phyloP scores from a whole-genome alignment of 495 filamentous ascomycete species.

The Astrothelium subdiscretum region DNA sequence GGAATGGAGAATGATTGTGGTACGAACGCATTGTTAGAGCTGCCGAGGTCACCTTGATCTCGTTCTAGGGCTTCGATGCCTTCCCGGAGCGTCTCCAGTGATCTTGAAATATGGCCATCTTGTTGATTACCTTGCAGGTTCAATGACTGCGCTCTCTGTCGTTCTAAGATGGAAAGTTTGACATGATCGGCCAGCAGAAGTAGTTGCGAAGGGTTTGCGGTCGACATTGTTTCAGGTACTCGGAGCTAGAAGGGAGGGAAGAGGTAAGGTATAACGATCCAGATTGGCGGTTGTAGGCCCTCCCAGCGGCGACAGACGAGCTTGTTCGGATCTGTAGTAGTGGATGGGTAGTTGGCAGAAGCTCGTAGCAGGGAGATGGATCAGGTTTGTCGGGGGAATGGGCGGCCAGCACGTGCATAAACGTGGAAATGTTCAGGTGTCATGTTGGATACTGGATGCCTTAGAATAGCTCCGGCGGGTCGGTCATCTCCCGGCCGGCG shows the following conservation, averaged over 20 bases:
- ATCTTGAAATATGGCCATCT: conserved; percentile 81
- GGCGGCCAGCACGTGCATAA: not conserved
- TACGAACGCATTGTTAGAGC: conserved; percentile 24
- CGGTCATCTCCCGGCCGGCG: no score
- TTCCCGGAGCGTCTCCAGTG: conserved; percentile 72
- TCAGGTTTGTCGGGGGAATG: not conserved
- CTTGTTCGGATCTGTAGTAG: not conserved
- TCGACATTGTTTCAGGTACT: conserved; percentile 40
- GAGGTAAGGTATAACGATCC: not conserved
- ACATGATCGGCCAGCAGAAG: conserved; percentile 68
- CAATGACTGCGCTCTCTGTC: conserved; percentile 73
- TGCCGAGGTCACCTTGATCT: conserved; percentile 45
- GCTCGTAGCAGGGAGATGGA: not conserved
- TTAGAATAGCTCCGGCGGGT: not conserved
- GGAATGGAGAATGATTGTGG: not conserved
- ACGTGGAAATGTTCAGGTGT: not conserved
- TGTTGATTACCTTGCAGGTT: conserved; percentile 73
- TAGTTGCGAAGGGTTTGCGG: conserved; percentile 41
- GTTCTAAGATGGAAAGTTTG: conserved; percentile 71
- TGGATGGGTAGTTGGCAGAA: not conserved
- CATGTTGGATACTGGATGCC: not conserved
- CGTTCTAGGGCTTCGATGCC: conserved; percentile 66
- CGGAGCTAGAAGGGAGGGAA: conserved; percentile 5
- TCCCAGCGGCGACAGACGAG: not conserved
- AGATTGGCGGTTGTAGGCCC: not conserved